Evolutionary conservation across 306 rosid species (phyloP).

Genomic region (Dicorynia guianensis): DNA sequence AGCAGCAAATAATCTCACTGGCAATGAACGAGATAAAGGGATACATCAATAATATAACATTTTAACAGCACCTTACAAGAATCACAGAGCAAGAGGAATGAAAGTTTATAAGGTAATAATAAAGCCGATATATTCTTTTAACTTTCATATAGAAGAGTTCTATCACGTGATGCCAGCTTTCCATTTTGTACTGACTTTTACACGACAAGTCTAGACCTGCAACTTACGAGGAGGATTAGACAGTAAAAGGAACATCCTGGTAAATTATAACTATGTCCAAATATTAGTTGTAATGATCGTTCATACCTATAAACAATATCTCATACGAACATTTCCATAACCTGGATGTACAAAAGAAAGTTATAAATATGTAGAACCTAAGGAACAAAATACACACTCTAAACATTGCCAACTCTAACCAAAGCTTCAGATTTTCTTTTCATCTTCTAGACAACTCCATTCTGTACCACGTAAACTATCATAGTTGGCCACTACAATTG

Average conservation of each 20-base stretch:
- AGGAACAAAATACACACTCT: constrained; percentile 33
- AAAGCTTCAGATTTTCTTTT: constrained; percentile 38
- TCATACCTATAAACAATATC: constrained; percentile 34
- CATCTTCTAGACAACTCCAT: constrained; percentile 27
- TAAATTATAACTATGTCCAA: neutral
- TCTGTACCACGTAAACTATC: constrained; percentile 44
- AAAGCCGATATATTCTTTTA: neutral
- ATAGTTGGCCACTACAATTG: constrained; percentile 31
- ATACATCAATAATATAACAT: neutral
- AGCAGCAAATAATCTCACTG: neutral
- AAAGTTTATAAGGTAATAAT: constrained; percentile 2
- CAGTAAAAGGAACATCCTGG: constrained; percentile 15
- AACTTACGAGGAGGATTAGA: constrained; percentile 8
- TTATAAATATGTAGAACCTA: constrained; percentile 33
- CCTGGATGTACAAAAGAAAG: constrained; percentile 44
- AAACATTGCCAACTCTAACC: constrained; percentile 25
- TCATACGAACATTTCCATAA: constrained; percentile 40
- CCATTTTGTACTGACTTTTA: neutral
- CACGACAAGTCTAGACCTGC: neutral
- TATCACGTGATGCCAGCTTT: neutral
- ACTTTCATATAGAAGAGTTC: neutral
- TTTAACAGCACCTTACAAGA: neutral
- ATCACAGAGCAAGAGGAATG: neutral
- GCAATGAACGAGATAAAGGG: neutral
- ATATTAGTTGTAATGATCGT: constrained; percentile 8